phyloP scores from a whole-genome alignment of 768 basidiomycete species.

The Pisolithus tinctorius region DNA sequence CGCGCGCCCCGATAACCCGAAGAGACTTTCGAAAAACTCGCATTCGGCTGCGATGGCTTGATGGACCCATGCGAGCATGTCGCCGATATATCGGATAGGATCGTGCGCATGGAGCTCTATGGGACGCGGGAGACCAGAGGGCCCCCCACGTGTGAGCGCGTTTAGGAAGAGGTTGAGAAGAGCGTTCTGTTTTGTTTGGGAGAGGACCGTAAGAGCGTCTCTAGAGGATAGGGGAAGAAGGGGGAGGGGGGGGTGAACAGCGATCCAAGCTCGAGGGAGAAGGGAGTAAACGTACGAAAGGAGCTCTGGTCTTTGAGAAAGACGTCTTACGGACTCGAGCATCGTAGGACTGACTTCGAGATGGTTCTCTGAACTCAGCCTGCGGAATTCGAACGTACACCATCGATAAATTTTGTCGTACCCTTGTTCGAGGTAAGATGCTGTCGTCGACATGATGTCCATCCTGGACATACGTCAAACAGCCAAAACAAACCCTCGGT shows the following conservation, averaged over 20 bases:
- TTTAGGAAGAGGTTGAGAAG: slow-evolving; percentile 78
- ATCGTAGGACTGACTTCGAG: slow-evolving; percentile 61
- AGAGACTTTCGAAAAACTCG: slow-evolving; percentile 87
- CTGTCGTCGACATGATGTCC: slow-evolving; percentile 84
- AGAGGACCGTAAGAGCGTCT: slow-evolving; percentile 71
- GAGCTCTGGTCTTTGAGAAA: slow-evolving; percentile 74
- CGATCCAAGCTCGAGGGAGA: neutral
- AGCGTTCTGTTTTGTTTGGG: slow-evolving; percentile 75
- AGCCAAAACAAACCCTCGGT: neutral
- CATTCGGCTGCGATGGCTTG: slow-evolving; percentile 92
- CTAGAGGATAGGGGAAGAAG: slow-evolving; percentile 26
- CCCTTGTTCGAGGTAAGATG: slow-evolving; percentile 77
- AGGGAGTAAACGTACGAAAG: slow-evolving; percentile 32
- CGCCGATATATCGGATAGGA: slow-evolving; percentile 91
- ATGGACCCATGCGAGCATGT: slow-evolving; percentile 99
- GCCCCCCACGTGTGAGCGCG: slow-evolving; percentile 84
- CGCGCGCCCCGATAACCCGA: slow-evolving; percentile 46
- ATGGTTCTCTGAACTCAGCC: slow-evolving; percentile 66
- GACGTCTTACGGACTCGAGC: slow-evolving; percentile 64
- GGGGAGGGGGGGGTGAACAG: neutral
- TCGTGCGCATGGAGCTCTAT: slow-evolving; percentile 99
- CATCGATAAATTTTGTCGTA: slow-evolving; percentile 87
- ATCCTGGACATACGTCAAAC: slow-evolving; percentile 39
- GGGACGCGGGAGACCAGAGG: slow-evolving; percentile 78
- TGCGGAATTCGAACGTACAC: slow-evolving; percentile 78